These are phyloP conservation scores for Alternaria arbusti DNA, from an alignment of 2,329 filamentous ascomycete species.

Conservation along the genomic window DNA sequence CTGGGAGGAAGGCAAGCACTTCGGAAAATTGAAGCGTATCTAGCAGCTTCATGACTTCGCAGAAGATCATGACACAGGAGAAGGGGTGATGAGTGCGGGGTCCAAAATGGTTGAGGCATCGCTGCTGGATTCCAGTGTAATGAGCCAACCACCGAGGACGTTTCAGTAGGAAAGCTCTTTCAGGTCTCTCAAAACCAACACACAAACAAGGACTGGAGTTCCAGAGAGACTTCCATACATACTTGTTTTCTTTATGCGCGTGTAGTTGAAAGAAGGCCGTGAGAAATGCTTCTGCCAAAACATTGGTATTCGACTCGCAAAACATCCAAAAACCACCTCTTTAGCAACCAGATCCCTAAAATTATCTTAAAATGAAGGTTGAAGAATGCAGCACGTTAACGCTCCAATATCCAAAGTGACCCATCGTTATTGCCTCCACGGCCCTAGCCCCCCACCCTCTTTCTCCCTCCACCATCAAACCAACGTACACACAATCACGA, in stretches of 20 bases:
- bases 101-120: not conserved
- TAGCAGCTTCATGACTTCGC: not conserved
- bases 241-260: not conserved
- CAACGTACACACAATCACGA: not conserved
- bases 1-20: not conserved
- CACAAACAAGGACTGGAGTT: not conserved
- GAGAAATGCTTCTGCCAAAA: not conserved
- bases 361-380: accelerated
- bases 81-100: not conserved
- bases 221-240: not conserved
- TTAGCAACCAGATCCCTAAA: not conserved
- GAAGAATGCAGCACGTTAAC: not conserved
- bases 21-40: not conserved
- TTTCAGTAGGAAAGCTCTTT: not conserved
- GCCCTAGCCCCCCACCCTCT: not conserved
- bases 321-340: not conserved
- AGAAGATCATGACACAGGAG: not conserved
- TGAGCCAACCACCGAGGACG: not conserved
- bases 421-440: not conserved
- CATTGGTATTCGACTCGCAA: not conserved
- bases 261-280: not conserved
- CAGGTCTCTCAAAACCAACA: not conserved
- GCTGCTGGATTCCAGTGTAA: not conserved
- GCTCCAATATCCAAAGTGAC: not conserved
- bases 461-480: not conserved